A percentile compares a stretch with the other conserved stretches of the same genome.
phyloP scores from a whole-genome alignment of 2,329 filamentous ascomycete genomes.

The Chrysosporium keratinophilum region DNA sequence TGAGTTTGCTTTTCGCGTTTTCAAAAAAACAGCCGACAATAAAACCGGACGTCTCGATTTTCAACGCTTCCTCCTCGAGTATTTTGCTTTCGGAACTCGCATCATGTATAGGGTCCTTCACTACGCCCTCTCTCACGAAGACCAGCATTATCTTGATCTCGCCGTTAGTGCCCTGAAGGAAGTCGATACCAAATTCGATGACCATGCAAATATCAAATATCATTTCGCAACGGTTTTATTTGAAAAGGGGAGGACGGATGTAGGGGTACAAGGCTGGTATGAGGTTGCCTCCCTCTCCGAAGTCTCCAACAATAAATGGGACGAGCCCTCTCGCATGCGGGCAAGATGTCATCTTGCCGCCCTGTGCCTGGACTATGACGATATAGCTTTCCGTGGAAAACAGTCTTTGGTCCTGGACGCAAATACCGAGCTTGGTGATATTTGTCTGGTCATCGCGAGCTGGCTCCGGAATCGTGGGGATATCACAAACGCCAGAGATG shows the following conservation, averaged over 20 bases:
- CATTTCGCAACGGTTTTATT: too few species aligned
- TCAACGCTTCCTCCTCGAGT: background rate
- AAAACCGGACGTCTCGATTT: too few species aligned
- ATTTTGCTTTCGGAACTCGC: background rate
- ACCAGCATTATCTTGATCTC: background rate
- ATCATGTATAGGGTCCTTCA: background rate
- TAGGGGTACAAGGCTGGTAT: too few species aligned
- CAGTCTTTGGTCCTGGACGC: background rate
- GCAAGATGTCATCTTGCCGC: background rate
- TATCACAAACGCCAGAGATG: background rate
- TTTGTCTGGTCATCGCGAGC: background rate
- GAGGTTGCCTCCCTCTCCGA: too few species aligned
- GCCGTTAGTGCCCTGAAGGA: too few species aligned
- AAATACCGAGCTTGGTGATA: background rate
- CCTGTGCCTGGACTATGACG: background rate
- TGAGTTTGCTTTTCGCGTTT: background rate
- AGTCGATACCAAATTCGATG: too few species aligned
- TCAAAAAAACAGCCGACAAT: too few species aligned
- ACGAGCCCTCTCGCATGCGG: background rate
- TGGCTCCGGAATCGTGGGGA: background rate
- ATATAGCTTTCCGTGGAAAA: background rate
- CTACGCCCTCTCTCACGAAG: background rate
- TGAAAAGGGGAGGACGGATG: too few species aligned
- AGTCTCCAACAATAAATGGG: too few species aligned
- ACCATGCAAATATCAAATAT: too few species aligned